Evolutionary conservation across 129 eudicot genomes (phyloP).

Genomic region (Tagetes erecta): DNA sequence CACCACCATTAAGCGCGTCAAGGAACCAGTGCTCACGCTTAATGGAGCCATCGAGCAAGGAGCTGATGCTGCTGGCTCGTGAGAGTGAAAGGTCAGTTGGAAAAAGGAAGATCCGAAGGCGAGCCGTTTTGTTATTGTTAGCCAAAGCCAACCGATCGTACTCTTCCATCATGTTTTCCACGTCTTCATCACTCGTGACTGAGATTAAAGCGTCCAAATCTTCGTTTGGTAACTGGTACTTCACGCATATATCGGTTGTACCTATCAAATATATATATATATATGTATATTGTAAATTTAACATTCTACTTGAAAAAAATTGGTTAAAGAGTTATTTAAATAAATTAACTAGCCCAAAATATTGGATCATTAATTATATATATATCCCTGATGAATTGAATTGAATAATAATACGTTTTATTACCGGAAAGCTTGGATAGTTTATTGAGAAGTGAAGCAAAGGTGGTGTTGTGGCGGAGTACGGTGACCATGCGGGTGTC

Average conservation of each 20-base stretch:
- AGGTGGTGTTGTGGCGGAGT: constrained; percentile 62
- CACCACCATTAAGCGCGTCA: constrained; percentile 81
- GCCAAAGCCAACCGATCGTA: constrained; percentile 66
- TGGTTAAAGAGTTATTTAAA: no score
- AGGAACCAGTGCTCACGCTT: constrained; percentile 88
- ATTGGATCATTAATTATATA: no score
- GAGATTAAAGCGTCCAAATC: constrained; percentile 87
- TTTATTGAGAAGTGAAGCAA: constrained; percentile 54
- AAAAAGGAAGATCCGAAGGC: constrained; percentile 78
- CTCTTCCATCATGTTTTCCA: constrained; percentile 96
- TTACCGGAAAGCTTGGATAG: constrained; percentile 64
- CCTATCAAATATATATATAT: constrained; percentile 19
- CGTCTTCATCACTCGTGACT: constrained; percentile 77
- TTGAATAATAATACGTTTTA: background rate
- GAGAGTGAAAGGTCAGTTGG: constrained; percentile 48
- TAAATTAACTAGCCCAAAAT: no score
- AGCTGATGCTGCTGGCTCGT: constrained; percentile 68
- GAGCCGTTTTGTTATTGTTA: constrained; percentile 53
- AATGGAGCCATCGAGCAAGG: constrained; percentile 76
- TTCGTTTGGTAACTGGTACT: constrained; percentile 94
- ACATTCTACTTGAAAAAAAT: no score
- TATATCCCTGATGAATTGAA: background rate
- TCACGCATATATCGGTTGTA: constrained; percentile 54
- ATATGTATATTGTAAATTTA: no score
- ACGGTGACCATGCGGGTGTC: constrained; percentile 89